Base-by-base conservation (phyloP, 2,329 filamentous ascomycete species). In the Fusarium subtropicale region DNA sequence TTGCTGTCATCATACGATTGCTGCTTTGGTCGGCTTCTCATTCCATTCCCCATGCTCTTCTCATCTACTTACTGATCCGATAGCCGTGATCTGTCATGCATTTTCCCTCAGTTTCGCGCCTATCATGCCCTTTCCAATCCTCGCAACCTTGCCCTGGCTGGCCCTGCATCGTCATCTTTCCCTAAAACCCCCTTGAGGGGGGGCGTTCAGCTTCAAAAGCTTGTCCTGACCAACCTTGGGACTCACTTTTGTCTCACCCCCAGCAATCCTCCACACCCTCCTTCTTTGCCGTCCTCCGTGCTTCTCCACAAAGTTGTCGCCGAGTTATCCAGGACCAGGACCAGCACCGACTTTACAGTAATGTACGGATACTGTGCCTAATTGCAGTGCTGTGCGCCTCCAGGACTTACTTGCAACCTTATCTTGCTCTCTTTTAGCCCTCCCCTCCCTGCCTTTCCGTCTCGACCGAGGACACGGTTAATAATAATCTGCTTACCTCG, bases 221-320 rank as follows among this genome's bases (percentile, higher is more conserved):
- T 76, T 76, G 75, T 76, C 75, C 74, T 75, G 68, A 73, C 71
- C 72, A 74, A 64, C 71, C 65, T 70, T 66, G 41, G 41, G 58
- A 47, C 45, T 42, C 22, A 41, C 59, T 38, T 42, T 58, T 44
- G 42, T 54, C 70, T 60, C 68, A 60, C 50, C 66, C 66, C 65
- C 53, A 41, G 33, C 18, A 26, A 41, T 34, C 30, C 26, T 34
- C 64, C 71, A 72, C 72, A 71, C 63, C 64, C 66, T 68, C 66
- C 66, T 60, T 63, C 69, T 69, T 71, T 75, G 73, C 73, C 71
- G 73, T 75, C 58, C 71, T 74, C 66, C 72, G 69, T 72, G 46
- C 60, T 59, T 70, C 69, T 76, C 72, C 75, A 75, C 75, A 74
- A 70, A 69, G 69, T 65, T 74, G 75, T 75, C 76, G 76, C 76